A percentile compares a stretch with the other conserved stretches of the same genome.
These are phyloP conservation scores for Discostella pseudostelligera DNA, from an alignment of 108 stramenopile genomes.

Conservation along the genomic window DNA sequence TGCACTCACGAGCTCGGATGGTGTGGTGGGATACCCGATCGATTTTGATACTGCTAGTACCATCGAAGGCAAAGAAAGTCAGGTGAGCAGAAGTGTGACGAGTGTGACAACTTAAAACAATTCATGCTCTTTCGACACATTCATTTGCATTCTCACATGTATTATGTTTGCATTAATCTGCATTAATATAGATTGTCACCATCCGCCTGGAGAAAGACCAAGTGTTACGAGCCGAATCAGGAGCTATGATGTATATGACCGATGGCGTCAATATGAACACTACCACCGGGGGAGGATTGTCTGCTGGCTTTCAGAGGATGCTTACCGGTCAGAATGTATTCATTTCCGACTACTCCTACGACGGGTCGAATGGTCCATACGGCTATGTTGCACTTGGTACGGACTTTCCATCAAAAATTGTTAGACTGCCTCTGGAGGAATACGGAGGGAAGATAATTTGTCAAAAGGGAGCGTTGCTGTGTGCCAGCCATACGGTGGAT, in stretches of 20 bases:
- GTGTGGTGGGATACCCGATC: constrained; percentile 71
- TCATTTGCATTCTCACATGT: neutral
- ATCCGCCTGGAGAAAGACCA: constrained; percentile 77
- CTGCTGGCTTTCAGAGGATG: constrained; percentile 63
- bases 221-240: constrained; percentile 81
- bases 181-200: constrained; percentile 51
- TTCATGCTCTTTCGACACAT: too few species aligned
- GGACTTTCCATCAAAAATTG: constrained; percentile 84
- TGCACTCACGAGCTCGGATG: constrained; percentile 62
- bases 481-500: constrained; percentile 72
- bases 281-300: constrained; percentile 65
- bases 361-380: constrained; percentile 34
- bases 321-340: constrained; percentile 89
- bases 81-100: constrained; percentile 31
- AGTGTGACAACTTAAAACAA: neutral
- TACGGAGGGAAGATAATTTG: constrained; percentile 72
- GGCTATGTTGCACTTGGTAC: constrained; percentile 80
- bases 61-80: constrained; percentile 90
- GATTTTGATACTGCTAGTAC: constrained; percentile 70
- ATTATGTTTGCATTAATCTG: constrained; percentile 4
- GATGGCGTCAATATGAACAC: constrained; percentile 74
- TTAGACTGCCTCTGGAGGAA: constrained; percentile 67
- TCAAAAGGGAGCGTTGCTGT: constrained; percentile 82
- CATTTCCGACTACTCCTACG: constrained; percentile 79
- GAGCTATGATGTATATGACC: constrained; percentile 90